These are phyloP conservation scores for Saccharum hybrid DNA, from an alignment of 202 grass and related monocot species.

Conservation along the genomic window DNA sequence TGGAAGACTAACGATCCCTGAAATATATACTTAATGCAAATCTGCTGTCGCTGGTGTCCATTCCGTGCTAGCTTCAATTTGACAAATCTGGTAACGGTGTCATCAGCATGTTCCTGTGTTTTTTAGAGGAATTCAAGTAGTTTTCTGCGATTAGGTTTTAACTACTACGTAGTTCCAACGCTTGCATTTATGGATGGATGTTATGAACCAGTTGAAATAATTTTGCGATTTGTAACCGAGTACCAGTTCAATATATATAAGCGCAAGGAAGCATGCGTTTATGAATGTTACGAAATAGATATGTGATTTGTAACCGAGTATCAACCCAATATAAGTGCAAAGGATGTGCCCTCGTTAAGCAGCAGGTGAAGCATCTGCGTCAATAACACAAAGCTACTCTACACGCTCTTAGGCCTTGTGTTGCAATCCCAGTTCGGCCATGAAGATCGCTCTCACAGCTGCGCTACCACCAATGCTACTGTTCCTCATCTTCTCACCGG, in stretches of 20 bases:
- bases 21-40: not conserved
- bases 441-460: conserved; percentile 22
- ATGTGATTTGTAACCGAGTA: not conserved
- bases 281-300: not conserved
- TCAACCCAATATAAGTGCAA: not conserved
- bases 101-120: no score
- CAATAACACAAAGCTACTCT: not conserved
- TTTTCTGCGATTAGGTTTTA: not conserved
- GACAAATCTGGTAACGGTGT: not conserved
- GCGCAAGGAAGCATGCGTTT: not conserved
- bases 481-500: conserved; percentile 13
- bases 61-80: not conserved
- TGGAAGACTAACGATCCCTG: not conserved
- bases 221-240: not conserved
- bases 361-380: not conserved
- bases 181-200: conserved; percentile 24
- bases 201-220: not conserved
- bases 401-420: not conserved
- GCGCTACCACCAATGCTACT: conserved; percentile 7
- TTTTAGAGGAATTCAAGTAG: no score
- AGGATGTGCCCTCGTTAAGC: no score
- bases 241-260: conserved; percentile 19
- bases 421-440: not conserved
- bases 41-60: not conserved
- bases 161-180: not conserved